phyloP scores from a whole-genome alignment of 257 asterid species.

The Fraxinus cuspidata region DNA sequence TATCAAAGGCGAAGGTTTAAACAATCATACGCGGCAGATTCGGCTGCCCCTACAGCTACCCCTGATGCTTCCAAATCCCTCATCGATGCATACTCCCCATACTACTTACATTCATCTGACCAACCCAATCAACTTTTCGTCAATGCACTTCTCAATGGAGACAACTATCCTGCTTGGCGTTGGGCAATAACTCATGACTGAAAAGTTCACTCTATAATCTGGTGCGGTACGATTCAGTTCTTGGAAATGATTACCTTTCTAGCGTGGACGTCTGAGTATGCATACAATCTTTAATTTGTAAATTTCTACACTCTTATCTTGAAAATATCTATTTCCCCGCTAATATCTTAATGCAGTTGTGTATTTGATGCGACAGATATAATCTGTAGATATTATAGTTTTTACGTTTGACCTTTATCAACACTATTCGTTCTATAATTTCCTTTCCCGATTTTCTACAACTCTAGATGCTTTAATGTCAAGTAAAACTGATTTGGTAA shows the following conservation, averaged over 20 bases:
- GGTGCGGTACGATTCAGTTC: not conserved
- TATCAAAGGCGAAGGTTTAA: too few relatives aligned
- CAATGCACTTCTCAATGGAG: too few relatives aligned
- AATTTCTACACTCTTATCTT: not conserved
- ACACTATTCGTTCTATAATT: not conserved
- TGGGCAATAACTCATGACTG: too few relatives aligned
- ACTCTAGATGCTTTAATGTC: not conserved
- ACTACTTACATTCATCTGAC: too few relatives aligned
- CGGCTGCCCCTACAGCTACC: too few relatives aligned
- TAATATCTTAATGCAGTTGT: not conserved
- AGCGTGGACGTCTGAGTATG: not conserved
- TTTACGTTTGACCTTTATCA: not conserved
- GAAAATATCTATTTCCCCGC: not conserved
- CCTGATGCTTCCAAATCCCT: too few relatives aligned
- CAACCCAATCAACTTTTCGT: too few relatives aligned
- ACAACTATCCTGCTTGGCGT: too few relatives aligned
- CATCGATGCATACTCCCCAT: too few relatives aligned
- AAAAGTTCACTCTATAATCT: not conserved
- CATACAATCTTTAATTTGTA: not conserved
- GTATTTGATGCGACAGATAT: not conserved
- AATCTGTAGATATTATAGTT: not conserved
- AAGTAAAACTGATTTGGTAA: not conserved
- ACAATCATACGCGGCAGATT: too few relatives aligned
- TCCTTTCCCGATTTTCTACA: not conserved
- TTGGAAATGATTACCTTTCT: not conserved